Evolutionary conservation across 1,139 yeast genomes (phyloP).

Genomic region (Zygosaccharomyces pseudobailii): DNA sequence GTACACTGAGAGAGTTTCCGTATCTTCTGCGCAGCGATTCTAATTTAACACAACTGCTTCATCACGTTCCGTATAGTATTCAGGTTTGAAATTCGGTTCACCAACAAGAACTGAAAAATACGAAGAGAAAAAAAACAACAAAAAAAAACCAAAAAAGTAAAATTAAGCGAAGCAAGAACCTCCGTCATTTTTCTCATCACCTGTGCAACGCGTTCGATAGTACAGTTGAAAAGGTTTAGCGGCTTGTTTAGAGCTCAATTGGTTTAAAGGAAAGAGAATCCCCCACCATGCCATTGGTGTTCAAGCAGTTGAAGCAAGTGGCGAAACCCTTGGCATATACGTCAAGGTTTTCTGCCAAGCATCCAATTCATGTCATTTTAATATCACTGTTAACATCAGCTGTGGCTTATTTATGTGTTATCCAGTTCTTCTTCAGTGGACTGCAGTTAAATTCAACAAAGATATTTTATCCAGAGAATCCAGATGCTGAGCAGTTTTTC

Average conservation of each 20-base stretch:
- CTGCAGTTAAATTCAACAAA: conserved; percentile 26
- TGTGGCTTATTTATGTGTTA: conserved; percentile 72
- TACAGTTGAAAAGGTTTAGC: neutral
- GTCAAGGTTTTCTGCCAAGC: conserved; percentile 67
- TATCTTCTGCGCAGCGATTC: neutral
- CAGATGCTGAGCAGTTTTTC: conserved; percentile 18
- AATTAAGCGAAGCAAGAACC: neutral
- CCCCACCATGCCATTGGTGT: conserved; percentile 27
- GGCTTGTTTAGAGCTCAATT: conserved; percentile 2
- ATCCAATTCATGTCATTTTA: conserved; percentile 86
- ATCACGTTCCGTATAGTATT: neutral
- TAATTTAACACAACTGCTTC: neutral
- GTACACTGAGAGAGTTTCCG: too few species aligned
- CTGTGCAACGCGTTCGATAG: neutral
- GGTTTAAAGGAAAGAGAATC: neutral
- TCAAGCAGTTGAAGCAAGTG: conserved; percentile 23
- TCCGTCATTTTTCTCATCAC: neutral
- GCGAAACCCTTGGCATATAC: conserved; percentile 41
- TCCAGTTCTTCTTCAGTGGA: conserved; percentile 62
- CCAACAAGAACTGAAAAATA: neutral
- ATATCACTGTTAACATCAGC: conserved; percentile 72
- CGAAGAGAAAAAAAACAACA: neutral
- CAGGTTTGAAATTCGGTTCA: neutral
- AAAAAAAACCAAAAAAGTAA: neutral
- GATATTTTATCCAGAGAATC: conserved; percentile 16